Evolutionary conservation across 805 yeast species (phyloP), one percentile per base, ranked within the genome.

Genomic region (Metschnikowia hibisci): DNA sequence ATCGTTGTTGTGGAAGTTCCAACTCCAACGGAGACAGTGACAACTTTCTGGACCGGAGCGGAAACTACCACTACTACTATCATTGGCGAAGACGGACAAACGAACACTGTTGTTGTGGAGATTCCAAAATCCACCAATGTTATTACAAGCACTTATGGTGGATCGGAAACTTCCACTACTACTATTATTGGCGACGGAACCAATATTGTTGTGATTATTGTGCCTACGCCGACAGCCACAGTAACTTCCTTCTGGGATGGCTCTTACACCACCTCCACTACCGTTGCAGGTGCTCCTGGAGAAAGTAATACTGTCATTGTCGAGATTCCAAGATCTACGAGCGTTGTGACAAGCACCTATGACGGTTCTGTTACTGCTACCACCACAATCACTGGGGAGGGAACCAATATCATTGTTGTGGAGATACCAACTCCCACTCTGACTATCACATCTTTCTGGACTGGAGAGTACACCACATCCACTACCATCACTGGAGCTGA

Each of bases 141-240:
- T 25, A 31, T 34, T 6, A 34, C 38, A 4, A 18, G 15, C 38
- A 34, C 38, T 5, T 29, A 14, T n/a, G 12, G 15, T 27, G 33
- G 23, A 4, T 29, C 33, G 5, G 11, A 10, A n/a, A 20, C 33
- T 7, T 14, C 33, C 12, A 32, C 32, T 16, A 39, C 36, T 15
- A 29, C 43, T 11, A 31, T 18, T 16, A 31, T 34, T 10, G 45
- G 41, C 13, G 23, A 12, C 7, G 18, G 14, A 23, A 56, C 59
- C n/a, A 55, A 46, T 6, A 53, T 60, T 5, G 56, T 55, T 8
- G 45, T 41, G 6, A 47, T 54, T 7, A 40, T 33, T 3, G 36
- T 44, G 6, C 47, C 47, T 10, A 22, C 36, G 22, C 32, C 39
- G n/a, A 36, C 39, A n/a, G n/a, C n/a, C n/a, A n/a, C n/a, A n/a